Base-by-base conservation (phyloP, 2,329 filamentous ascomycete species). In the Rhinocladiella mackenziei region DNA sequence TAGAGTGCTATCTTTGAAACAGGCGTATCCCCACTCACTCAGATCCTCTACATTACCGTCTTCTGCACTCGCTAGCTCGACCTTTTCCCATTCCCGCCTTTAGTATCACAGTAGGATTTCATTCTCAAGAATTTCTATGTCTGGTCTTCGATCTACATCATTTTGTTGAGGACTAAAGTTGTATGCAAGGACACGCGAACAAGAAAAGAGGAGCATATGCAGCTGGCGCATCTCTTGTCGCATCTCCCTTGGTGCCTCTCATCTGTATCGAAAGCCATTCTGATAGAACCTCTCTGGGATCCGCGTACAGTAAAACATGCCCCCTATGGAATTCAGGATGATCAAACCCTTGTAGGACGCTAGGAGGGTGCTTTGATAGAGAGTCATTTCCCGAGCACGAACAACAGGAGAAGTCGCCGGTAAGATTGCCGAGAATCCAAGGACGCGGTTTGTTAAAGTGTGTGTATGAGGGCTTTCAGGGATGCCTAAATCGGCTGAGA, bases 101-200 rank as follows among this genome's bases (percentile, higher is more conserved):
- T 57, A 48, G 35, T 52, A 41, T 65, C 62, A 50, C 56, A 61
- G 43, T 92, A 85, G 80, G 91, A 92, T 66, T 77, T 83, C 55
- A 72, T 84, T 48, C 84, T 96, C 66, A 96, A 96, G 73, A 75
- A 92, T 50, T 87, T 94, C 68, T 97, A 95, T 68, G 84, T 94
- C 49, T 60, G 78, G 3, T 86, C 85, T 3, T 91, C 86, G 1
- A 76, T 89, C 51, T 96, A 95, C 66, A 92, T 89, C 58, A 78
- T 96, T 50, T 83, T 77, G 44, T 67, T 94, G 52, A 96, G 96
- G 89, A 84, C 88, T 65, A 84, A 82, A 68, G 72, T n/a, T 89
- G 15, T 95, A 81, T 64, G 84, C 89, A 8, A 79, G 91, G 23
- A 94, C 89, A n/a, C 74, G 89, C 30, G 91, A 97, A 68, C 76